These are phyloP conservation scores for Salix purpurea DNA, from an alignment of 345 rosid species.

Conservation along the genomic window DNA sequence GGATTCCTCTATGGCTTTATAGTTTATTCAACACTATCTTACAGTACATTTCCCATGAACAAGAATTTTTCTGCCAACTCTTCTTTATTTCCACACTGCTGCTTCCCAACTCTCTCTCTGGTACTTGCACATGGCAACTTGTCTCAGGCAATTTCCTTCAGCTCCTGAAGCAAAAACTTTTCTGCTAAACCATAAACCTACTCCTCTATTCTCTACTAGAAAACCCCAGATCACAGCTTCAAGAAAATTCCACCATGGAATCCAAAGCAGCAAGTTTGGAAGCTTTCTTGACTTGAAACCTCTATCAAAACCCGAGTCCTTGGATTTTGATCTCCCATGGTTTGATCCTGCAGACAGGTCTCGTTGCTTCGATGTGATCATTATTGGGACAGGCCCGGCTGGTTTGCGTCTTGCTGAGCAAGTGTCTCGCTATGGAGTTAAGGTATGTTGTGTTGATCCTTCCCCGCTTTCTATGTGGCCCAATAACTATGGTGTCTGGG, in stretches of 20 bases:
- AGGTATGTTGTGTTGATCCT: conserved; percentile 67
- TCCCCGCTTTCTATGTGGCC: conserved; percentile 63
- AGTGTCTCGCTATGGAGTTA: conserved; percentile 42
- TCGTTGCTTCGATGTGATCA: conserved; percentile 43
- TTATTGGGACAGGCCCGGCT: conserved; percentile 65
- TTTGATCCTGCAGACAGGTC: conserved; percentile 27
- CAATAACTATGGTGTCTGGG: conserved; percentile 69
- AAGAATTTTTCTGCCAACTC: background rate
- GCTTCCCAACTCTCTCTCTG: background rate
- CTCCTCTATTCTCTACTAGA: conserved; percentile 12
- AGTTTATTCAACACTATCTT: background rate
- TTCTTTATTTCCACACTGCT: background rate
- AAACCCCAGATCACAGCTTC: background rate
- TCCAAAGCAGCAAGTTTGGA: conserved; percentile 35
- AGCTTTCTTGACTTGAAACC: conserved; percentile 51
- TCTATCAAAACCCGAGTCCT: conserved; percentile 25
- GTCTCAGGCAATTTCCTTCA: conserved; percentile 16
- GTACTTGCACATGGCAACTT: conserved; percentile 26
- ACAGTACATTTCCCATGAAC: background rate
- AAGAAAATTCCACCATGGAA: conserved; percentile 7
- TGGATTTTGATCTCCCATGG: conserved; percentile 44
- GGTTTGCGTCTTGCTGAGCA: conserved; percentile 68
- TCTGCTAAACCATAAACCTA: conserved; percentile 3
- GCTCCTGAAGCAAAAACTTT: conserved; percentile 14
- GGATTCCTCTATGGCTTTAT: no score